Evolutionary conservation across 2,329 filamentous ascomycete genomes (phyloP), one percentile per base, ranked within the genome.

Genomic region (Aspergillus ochraceoroseus): DNA sequence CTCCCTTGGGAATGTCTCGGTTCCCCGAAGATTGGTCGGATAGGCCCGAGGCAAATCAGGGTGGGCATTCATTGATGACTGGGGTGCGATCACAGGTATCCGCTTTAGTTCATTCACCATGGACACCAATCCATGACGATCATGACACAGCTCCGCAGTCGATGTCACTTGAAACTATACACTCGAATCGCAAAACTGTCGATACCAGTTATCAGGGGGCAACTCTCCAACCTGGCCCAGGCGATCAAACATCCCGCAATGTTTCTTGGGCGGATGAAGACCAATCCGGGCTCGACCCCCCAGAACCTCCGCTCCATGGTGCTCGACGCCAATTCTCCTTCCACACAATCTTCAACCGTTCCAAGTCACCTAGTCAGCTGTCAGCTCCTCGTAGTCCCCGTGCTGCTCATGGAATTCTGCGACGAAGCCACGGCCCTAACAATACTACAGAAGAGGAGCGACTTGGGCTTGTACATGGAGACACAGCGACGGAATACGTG

Each of bases 271-370:
- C 57, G 5, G 61, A 64, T 32, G 55, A 64, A 33, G 52, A 54
- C 18, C 36, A 31, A 19, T 19, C 26, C 3, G 44, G 47, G 18
- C 23, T 36, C 1, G 33, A 30, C 1, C 19, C 49, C 3, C 55
- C 56, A 48, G 62, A 51, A 47, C 64, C 49, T 11, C 54, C 59
- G 22, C 48, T 74, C 3, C 77, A 75, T 39, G 70, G 70, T 19
- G 78, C 83, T 7, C 77, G 72, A 50, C 77, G 90, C 45, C 87
- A 95, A 59, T 98, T 96, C 67, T 94, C 86, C 12, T 96, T 96
- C 72, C 83, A 89, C 50, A 87, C 85, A 51, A 80, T 95, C 37
- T 92, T 95, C 64, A 70, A 71, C 45, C 75, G 81, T 54, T 50
- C 53, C 26, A 60, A 57, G 44, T 38, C 56, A 48, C 22, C 54